Evolutionary conservation across 768 basidiomycete species (phyloP), one percentile per base, ranked within the genome.

Genomic region (Cystobasidium ongulense): DNA sequence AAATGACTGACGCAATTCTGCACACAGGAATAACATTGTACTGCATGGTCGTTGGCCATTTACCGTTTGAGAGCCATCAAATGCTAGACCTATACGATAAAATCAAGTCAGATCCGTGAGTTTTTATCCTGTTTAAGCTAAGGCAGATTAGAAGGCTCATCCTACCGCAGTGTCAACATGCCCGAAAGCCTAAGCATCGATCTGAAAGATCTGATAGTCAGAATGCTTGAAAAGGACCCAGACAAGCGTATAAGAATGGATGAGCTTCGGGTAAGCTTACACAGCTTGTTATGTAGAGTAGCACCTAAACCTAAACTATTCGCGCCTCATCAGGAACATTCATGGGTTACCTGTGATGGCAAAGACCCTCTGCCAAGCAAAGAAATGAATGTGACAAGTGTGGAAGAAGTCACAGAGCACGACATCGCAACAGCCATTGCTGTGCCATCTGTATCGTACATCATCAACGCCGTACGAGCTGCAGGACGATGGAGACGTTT

Each of bases 141-240:
- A 29, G 23, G 21, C 36, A n/a, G 67, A 7, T 52, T 29, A 7
- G n/a, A 7, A 29, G 39, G 39, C 64, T 17, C 4, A 21, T 35
- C 35, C 1, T 27, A 29, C 43, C 38, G 18, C 33, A 75, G 72
- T 33, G 63, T 71, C 43, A 35, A 63, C 31, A 75, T 75, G 43
- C 75, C 75, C 1, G 50, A 75, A 54, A 23, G 27, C 29, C 75
- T 75, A 4, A 63, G 23, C 23, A n/a, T 29, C 5, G 61, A 63
- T 23, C 53, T 73, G 18, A 53, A 31, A 36, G 75, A 74, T 17
- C 36, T 75, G 63, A 83, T 97, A n/a, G 84, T 87, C 61, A 83
- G 84, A 33, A 83, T 97, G 73, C 84, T 98, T 62, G 86, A 91
- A 81, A 97, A 96, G 83, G 88, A 93, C 76, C 85, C 85, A 4